Evolutionary conservation across 2,329 filamentous ascomycete species (phyloP).

Genomic region (Alternaria longipes): DNA sequence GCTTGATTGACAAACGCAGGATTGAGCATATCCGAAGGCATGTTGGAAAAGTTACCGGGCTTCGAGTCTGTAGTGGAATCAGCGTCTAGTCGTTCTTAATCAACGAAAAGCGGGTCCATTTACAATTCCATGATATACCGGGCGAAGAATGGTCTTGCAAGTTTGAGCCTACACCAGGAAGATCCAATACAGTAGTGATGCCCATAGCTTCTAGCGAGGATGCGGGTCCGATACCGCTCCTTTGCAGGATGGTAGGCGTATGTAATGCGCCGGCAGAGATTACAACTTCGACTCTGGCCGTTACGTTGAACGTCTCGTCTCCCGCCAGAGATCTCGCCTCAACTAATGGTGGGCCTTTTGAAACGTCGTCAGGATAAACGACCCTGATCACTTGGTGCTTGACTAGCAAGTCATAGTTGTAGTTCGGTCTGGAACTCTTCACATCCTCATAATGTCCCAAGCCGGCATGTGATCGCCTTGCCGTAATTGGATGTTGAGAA

Average conservation of each 20-base stretch:
- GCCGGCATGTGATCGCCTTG: conserved; percentile 17
- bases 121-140: conserved; percentile 9
- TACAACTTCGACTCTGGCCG: conserved; percentile 26
- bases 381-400: conserved; percentile 13
- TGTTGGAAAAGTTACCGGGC: conserved; percentile 12
- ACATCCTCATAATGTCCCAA: conserved; percentile 20
- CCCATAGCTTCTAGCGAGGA: conserved; percentile 58
- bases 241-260: conserved; percentile 65
- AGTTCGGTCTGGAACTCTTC: background rate
- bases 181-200: conserved; percentile 61
- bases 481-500: conserved; percentile 15
- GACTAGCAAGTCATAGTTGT: conserved; percentile 21
- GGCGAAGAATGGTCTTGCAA: conserved; percentile 63
- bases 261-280: conserved; percentile 59
- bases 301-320: background rate
- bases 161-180: conserved; percentile 69
- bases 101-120: background rate
- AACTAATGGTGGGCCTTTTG: conserved; percentile 8
- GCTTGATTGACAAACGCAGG: conserved; percentile 7
- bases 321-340: conserved; percentile 42
- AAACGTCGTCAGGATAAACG: conserved; percentile 3
- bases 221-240: conserved; percentile 65
- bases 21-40: conserved; percentile 15
- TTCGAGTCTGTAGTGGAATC: conserved; percentile 4
- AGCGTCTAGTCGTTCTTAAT: background rate